A percentile compares a stretch with the other conserved stretches of the same genome.
Evolutionary conservation across 2,329 filamentous ascomycete species (phyloP).

Genomic region (Cladophialophora psammophila): DNA sequence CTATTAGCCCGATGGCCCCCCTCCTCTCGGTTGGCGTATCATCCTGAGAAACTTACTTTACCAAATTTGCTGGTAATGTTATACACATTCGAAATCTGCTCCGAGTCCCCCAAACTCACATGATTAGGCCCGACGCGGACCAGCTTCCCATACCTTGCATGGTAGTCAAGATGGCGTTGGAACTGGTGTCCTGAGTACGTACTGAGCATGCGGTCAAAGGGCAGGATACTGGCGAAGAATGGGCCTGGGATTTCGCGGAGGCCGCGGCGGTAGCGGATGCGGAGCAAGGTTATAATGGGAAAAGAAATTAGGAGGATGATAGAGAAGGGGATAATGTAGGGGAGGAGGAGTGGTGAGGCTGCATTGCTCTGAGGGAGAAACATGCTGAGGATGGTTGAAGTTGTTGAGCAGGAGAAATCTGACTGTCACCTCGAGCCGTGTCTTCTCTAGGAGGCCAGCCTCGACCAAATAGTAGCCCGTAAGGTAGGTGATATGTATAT

Average conservation of each 20-base stretch:
- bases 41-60: constrained; percentile 40
- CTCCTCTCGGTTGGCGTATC: constrained; percentile 20
- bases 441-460: neutral
- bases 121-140: constrained; percentile 45
- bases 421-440: neutral
- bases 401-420: neutral
- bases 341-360: neutral
- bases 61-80: constrained; percentile 34
- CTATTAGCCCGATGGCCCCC: neutral
- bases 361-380: constrained; percentile 6
- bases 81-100: constrained; percentile 37
- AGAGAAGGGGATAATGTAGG: constrained; percentile 1
- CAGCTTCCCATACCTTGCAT: constrained; percentile 42
- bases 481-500: neutral
- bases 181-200: constrained; percentile 41
- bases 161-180: constrained; percentile 37
- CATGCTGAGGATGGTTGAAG: neutral
- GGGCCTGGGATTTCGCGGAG: constrained; percentile 43
- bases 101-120: constrained; percentile 40
- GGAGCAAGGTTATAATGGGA: constrained; percentile 12
- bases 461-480: neutral
- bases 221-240: constrained; percentile 40
- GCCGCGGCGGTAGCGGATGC: constrained; percentile 19
- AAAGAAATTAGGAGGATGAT: constrained; percentile 4
- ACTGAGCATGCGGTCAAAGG: constrained; percentile 41